A percentile compares a stretch with the other conserved stretches of the same genome.
These are phyloP conservation scores for Cordyceps farinosa DNA, from an alignment of 2,329 filamentous ascomycete genomes.

Conservation along the genomic window DNA sequence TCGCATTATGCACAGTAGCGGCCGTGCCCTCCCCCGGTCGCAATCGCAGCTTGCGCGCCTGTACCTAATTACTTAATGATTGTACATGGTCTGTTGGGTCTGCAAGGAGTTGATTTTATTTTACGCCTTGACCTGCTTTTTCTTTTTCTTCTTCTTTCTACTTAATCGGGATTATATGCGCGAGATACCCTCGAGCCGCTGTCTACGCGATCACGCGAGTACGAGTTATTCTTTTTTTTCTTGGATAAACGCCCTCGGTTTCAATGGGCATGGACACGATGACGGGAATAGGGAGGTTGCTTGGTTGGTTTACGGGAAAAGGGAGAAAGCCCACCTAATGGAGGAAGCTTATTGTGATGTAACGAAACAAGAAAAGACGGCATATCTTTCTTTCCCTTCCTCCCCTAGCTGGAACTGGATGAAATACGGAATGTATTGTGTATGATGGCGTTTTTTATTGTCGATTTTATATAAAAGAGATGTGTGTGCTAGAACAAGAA, in stretches of 20 bases:
- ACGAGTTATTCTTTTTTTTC: slow-evolving; percentile 6
- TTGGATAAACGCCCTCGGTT: slow-evolving; percentile 9
- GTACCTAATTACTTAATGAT: slow-evolving; percentile 5
- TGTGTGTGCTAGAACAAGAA: background rate
- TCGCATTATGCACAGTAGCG: background rate
- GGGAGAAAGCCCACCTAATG: slow-evolving; percentile 2
- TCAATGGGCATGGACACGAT: background rate
- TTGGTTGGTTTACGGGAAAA: background rate
- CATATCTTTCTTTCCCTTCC: background rate
- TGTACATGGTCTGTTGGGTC: slow-evolving; percentile 7
- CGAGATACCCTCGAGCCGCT: slow-evolving; percentile 17
- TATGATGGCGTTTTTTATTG: background rate
- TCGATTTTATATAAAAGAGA: background rate
- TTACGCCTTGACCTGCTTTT: background rate
- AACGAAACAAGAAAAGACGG: background rate
- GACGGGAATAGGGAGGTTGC: background rate
- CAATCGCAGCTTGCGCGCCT: background rate
- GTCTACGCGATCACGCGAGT: slow-evolving; percentile 7
- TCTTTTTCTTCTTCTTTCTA: background rate
- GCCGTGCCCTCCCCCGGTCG: no score
- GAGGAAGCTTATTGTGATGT: background rate
- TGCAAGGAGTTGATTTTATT: background rate
- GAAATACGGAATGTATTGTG: background rate
- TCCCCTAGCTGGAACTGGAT: background rate
- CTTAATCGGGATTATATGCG: slow-evolving; percentile 10